Percentiles rank a stretch among this genome's conserved stretches.
These are phyloP conservation scores for Schizosaccharomyces cryophilus DNA, from an alignment of 805 yeast genomes.

Conservation along the genomic window DNA sequence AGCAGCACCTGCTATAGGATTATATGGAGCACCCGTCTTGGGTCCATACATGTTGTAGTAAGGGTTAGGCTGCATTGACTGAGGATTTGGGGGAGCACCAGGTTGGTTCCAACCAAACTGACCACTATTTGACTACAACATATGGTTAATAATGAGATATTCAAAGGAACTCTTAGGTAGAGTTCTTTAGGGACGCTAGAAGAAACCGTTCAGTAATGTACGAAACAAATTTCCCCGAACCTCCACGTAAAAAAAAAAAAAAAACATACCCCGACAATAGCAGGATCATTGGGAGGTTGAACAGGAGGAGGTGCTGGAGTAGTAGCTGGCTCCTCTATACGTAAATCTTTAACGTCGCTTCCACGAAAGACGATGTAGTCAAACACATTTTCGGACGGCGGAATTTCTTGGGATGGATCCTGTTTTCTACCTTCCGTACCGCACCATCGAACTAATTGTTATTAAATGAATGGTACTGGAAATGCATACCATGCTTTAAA, in stretches of 20 bases:
- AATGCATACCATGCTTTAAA: conserved; percentile 21
- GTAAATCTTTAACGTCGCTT: conserved; percentile 70
- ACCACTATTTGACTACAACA: not conserved
- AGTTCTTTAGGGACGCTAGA: too few relatives aligned
- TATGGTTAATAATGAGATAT: too few relatives aligned
- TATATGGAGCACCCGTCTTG: not conserved
- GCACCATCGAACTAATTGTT: conserved; percentile 34
- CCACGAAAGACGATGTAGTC: conserved; percentile 73
- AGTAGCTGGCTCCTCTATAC: conserved; percentile 50
- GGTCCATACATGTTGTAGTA: not conserved
- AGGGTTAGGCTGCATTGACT: not conserved
- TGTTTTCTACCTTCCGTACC: conserved; percentile 80
- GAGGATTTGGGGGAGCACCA: not conserved
- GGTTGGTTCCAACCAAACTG: not conserved
- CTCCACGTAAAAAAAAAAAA: conserved; percentile 7
- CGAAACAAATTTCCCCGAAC: too few relatives aligned
- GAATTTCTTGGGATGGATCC: conserved; percentile 45
- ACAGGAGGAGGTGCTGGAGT: conserved; percentile 32
- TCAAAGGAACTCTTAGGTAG: too few relatives aligned
- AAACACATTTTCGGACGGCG: conserved; percentile 40
- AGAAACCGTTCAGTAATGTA: too few relatives aligned
- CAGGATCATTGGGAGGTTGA: conserved; percentile 12
- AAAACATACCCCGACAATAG: conserved; percentile 14
- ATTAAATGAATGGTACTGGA: not conserved
- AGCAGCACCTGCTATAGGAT: not conserved